phyloP scores from a whole-genome alignment of 306 rosid species.

The Cucurbita argyrosperma region DNA sequence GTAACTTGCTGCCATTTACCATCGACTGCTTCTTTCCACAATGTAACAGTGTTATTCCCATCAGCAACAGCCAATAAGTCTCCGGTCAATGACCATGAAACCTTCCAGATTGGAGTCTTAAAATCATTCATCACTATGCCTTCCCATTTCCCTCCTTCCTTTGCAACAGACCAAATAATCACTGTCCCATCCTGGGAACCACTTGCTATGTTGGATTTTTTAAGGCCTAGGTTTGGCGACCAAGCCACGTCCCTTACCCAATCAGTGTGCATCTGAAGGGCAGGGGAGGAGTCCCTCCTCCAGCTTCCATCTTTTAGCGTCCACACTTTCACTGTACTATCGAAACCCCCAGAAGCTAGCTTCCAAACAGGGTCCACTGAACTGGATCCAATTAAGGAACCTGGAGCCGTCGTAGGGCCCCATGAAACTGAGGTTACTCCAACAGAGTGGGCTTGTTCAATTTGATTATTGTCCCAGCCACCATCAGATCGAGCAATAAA shows the following conservation, averaged over 20 bases:
- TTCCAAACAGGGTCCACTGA: conserved; percentile 69
- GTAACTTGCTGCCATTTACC: conserved; percentile 93
- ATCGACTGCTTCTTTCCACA: conserved; percentile 91
- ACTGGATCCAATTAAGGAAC: conserved; percentile 67
- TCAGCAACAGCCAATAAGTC: conserved; percentile 84
- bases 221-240: conserved; percentile 95
- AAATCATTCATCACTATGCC: conserved; percentile 67
- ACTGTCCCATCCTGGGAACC: conserved; percentile 80
- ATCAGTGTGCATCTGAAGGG: conserved; percentile 75
- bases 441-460: conserved; percentile 77
- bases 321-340: conserved; percentile 85
- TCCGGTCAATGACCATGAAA: conserved; percentile 92
- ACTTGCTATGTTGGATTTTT: conserved; percentile 78
- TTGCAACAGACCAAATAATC: conserved; percentile 65
- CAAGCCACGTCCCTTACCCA: conserved; percentile 90
- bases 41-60: conserved; percentile 55
- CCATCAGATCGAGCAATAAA: conserved; percentile 74
- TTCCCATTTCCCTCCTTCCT: conserved; percentile 89
- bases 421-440: conserved; percentile 93
- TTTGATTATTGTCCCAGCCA: conserved; percentile 76
- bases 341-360: conserved; percentile 86
- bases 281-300: conserved; percentile 86
- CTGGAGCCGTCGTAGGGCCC: conserved; percentile 82
- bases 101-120: conserved; percentile 79
- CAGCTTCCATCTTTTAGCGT: conserved; percentile 58